These are phyloP conservation scores for Aleurites moluccanus DNA, from an alignment of 441 rosid species.

Conservation along the genomic window DNA sequence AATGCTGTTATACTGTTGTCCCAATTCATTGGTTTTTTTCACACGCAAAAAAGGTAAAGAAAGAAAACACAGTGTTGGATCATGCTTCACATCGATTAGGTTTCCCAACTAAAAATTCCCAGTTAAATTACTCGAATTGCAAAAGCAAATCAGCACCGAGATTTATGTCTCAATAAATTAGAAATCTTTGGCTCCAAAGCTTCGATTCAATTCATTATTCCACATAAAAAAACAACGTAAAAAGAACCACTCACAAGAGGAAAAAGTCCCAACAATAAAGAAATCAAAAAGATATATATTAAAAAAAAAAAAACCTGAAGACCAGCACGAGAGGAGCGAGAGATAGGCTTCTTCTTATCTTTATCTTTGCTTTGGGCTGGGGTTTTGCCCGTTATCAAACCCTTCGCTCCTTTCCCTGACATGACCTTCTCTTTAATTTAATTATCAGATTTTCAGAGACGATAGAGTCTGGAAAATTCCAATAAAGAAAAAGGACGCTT, in stretches of 20 bases:
- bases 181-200: not conserved
- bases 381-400: constrained; percentile 62
- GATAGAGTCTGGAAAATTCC: too few relatives aligned
- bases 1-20: not conserved
- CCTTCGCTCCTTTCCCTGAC: constrained; percentile 65
- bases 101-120: not conserved
- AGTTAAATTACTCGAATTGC: not conserved
- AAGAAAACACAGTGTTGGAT: constrained; percentile 4
- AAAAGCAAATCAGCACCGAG: not conserved
- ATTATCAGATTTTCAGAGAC: not conserved
- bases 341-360: constrained; percentile 64
- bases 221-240: not conserved
- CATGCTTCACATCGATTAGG: not conserved
- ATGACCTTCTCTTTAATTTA: constrained; percentile 19
- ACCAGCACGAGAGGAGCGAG: constrained; percentile 70
- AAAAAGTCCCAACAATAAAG: not conserved
- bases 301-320: constrained; percentile 38
- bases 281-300: not conserved
- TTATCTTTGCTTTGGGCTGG: constrained; percentile 47
- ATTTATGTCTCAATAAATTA: not conserved
- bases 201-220: not conserved
- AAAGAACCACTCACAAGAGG: not conserved
- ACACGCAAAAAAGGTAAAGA: not conserved
- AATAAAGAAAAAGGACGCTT: too few relatives aligned
- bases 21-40: not conserved